Evolutionary conservation across 305 asterid species (phyloP), one percentile per base, ranked within the genome.

Genomic region (Caryopteris hybrid): DNA sequence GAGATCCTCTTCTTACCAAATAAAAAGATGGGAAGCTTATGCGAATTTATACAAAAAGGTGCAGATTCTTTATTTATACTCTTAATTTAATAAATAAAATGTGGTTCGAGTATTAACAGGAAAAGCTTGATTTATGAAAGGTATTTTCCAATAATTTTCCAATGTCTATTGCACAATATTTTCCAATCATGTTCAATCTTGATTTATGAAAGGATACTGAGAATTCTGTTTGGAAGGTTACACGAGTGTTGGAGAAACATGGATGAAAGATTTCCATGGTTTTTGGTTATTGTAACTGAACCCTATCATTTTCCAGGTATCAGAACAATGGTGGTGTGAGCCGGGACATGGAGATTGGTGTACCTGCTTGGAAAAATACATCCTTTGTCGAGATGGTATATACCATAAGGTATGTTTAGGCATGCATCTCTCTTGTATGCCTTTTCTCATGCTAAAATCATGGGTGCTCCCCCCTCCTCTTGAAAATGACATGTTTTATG

Each of bases 341-440:
- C 95, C 99, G 18, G 99, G 99, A 50, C 99, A 93, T 70, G 99
- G 97, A 59, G 99, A 93, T 82, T 93, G 99, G 99, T 87, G 84
- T 78, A 93, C 96, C 75, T 85, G 91, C 93, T 90, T 93, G 70
- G 99, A 93, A 62, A 93, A 68, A 76, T 93, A 90, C 84, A 90
- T 85, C 53, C 95, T 93, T 48, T 85, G 95, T 76, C 83, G 88
- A 71, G 99, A 93, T 81, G 96, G 96, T 57, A 90, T 93, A 67
- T 88, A 86, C 74, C 99, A 93, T 82, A 93, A 90, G 94, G 96
- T 88, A 83, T 69, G 73, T 36, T 63, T 50, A 11, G 18, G 27
- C 70, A 47, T 14, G 36, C 27, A 43, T 23, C 66, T 64, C 66
- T 13, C 56, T 4, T 20, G 2, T 10, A 13, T 46, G 4, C 47